Evolutionary conservation across 768 basidiomycete species (phyloP).

Genomic region (Leccinum variicolor): DNA sequence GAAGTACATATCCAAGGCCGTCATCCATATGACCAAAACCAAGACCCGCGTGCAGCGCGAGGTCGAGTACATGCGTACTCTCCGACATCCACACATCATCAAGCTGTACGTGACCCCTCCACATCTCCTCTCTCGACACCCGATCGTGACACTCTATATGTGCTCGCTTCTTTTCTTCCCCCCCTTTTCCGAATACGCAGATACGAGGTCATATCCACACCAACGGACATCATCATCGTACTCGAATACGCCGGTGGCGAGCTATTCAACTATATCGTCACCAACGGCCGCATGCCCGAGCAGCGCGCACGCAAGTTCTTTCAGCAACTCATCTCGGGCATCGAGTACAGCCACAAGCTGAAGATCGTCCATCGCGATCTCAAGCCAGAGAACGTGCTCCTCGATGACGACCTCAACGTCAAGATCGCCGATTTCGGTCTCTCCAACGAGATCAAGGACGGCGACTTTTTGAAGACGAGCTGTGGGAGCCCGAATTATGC

Average conservation of each 20-base stretch:
- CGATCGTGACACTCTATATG: conserved; percentile 4
- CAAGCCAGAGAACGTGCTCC: conserved; percentile 93
- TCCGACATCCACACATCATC: conserved; percentile 96
- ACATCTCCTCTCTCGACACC: conserved; percentile 1
- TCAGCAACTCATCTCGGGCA: conserved; percentile 96
- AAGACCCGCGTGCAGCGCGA: conserved; percentile 91
- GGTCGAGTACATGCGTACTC: conserved; percentile 93
- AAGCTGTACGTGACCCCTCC: conserved; percentile 66
- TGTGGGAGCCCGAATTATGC: conserved; percentile 99
- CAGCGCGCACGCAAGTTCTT: conserved; percentile 89
- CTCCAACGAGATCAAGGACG: conserved; percentile 93
- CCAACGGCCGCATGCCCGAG: conserved; percentile 90
- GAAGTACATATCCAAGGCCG: conserved; percentile 95
- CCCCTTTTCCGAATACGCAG: conserved; percentile 29
- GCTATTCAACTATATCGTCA: conserved; percentile 96
- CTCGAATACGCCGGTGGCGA: conserved; percentile 96
- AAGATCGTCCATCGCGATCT: conserved; percentile 98
- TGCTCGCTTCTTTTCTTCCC: background rate
- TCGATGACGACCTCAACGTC: conserved; percentile 82
- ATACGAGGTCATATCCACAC: conserved; percentile 88
- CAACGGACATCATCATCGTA: conserved; percentile 96
- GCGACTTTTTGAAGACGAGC: conserved; percentile 94
- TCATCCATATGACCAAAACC: conserved; percentile 88
- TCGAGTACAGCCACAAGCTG: conserved; percentile 94
- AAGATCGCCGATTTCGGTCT: conserved; percentile 99